Evolutionary conservation across 2,329 filamentous ascomycete genomes (phyloP).

Genomic region (Nemania sp.): DNA sequence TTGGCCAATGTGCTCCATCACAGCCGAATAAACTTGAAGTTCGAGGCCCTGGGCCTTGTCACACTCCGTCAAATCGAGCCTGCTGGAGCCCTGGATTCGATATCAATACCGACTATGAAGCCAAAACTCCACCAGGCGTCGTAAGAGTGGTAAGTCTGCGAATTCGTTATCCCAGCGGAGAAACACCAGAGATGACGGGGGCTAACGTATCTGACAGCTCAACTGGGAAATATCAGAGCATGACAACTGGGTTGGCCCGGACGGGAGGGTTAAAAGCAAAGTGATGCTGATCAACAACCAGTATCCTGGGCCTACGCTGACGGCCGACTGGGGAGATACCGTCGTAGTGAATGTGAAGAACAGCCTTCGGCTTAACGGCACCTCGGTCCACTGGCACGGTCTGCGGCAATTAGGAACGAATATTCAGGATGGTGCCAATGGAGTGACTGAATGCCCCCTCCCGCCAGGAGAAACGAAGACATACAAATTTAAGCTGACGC

Average conservation of each 20-base stretch:
- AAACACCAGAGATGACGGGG: neutral
- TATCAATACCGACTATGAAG: constrained; percentile 38
- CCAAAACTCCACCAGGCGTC: constrained; percentile 26
- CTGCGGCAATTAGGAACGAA: constrained; percentile 44
- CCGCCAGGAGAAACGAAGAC: constrained; percentile 30
- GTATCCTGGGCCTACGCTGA: constrained; percentile 69
- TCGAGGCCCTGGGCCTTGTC: constrained; percentile 22
- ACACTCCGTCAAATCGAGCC: constrained; percentile 32
- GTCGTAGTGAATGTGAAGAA: constrained; percentile 72
- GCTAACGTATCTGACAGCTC: constrained; percentile 23
- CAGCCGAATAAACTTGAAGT: constrained; percentile 9
- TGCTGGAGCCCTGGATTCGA: constrained; percentile 36
- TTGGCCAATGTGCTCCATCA: constrained; percentile 21
- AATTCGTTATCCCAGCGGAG: constrained; percentile 43
- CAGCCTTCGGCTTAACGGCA: constrained; percentile 55
- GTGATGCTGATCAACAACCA: constrained; percentile 67
- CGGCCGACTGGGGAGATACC: constrained; percentile 66
- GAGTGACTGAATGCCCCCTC: constrained; percentile 44
- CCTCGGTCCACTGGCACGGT: constrained; percentile 48
- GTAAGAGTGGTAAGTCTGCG: constrained; percentile 23
- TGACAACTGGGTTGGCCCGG: constrained; percentile 34
- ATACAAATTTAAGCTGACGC: constrained; percentile 32
- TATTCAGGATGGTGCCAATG: constrained; percentile 45
- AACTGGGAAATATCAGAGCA: constrained; percentile 32
- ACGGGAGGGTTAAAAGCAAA: constrained; percentile 34